Evolutionary conservation across 2,329 filamentous ascomycete genomes (phyloP), one percentile per base, ranked within the genome.

Genomic region (Talaromyces sp.): DNA sequence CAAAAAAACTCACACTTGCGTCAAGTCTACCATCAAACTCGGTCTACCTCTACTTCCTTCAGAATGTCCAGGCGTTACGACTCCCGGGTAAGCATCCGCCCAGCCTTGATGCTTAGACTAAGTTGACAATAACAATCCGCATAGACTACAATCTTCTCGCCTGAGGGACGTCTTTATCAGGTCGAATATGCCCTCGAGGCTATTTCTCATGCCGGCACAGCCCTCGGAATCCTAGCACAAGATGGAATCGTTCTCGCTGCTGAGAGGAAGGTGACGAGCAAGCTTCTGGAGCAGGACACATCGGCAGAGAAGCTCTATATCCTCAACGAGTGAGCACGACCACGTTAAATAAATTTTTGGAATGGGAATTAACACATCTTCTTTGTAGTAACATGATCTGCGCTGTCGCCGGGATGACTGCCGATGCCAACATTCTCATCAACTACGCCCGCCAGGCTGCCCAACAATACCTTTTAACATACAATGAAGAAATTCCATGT

Each of bases 241-340:
- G 95, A 99, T 87, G 95, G 95, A 74, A 99, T 99, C 76, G 95
- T 99, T 67, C 88, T 99, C 65, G 95, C 96, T 64, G 95, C 96
- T 52, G 95, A 99, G 87, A 89, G 95, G 79, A 99, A 99, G 84
- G 95, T 99, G 74, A 99, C 95, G 68, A 98, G 95, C 82, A 99
- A 99, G 88, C 86, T 99, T 77, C 83, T 99, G 77, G 95, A 99
- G 86, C 96, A 99, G 84, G 95, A 99, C 82, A 99, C 96, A 69
- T 98, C 95, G 63, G 96, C 95, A 60, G 95, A 99, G 89, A 99
- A 99, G 89, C 92, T 99, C 72, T 99, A 99, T 82, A 97, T 97
- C 74, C 84, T 99, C 74, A 99, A 99, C 74, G 95, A 99, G 94
- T 97, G 84, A 68, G 90, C 31, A 49, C 3, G 41, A 9, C 25